Evolutionary conservation across 495 filamentous ascomycete species (phyloP), one percentile per base, ranked within the genome.

Genomic region (Evernia prunastri): DNA sequence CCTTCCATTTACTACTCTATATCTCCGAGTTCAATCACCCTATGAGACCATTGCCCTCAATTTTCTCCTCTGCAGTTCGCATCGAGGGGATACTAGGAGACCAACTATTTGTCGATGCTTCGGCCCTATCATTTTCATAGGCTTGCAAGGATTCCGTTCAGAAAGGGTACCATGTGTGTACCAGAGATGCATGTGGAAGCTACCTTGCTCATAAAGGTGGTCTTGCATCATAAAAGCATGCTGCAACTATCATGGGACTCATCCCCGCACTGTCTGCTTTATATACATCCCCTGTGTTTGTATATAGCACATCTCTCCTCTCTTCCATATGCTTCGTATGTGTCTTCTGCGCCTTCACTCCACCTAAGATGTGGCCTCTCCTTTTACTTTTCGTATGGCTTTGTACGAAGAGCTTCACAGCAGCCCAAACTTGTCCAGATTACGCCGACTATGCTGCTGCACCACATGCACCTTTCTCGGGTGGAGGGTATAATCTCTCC

Each of bases 401-500:
- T 12, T 58, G 31, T 23, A 36, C 4, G n/a, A 35, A 20, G 20
- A 17, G 20, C 4, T 13, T 60, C 15, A 23, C 40, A 35, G 58
- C 58, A 31, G 40, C 58, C 27, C 58, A 60, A 36, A n/a, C 29
- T 20, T 78, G 76, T 57, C 73, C 73, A 8, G 73, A 76, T 57
- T 78, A 76, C 59, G 64, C 66, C 10, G 67, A 72, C 40, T 79
- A 77, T 54, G 63, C 76, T 20, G 62, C 60, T 8, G 69, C 63
- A 25, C 68, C 69, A 35, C 77, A 79, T 60, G 33, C 25, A 4
- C 65, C 67, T 13, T 76, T 75, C 1, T 72, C 72, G 54, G 74
- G 74, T 45, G 77, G 77, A 18, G 65, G 43, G 33, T 76, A 77
- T 65, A 70, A 78, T 36, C 74, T 87, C 33, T 79, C 83, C 2